These are phyloP conservation scores for Mycena polygramma DNA, from an alignment of 768 basidiomycete species.

Conservation along the genomic window DNA sequence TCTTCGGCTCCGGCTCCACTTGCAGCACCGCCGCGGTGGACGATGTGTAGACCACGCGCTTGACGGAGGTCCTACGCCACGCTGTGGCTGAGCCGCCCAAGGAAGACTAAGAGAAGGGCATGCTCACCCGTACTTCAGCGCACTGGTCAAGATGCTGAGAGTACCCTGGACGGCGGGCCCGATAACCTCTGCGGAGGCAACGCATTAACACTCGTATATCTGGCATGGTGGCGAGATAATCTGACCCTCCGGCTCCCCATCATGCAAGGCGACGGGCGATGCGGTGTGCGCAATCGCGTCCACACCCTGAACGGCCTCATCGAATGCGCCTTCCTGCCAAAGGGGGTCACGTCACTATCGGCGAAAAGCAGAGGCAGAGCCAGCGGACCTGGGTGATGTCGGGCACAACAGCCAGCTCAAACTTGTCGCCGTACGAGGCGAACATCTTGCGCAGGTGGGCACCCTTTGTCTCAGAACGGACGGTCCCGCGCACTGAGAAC, in stretches of 20 bases:
- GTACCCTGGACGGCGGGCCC: conserved; percentile 58
- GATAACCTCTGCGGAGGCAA: conserved; percentile 31
- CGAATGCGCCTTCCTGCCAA: conserved; percentile 74
- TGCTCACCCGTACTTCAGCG: conserved; percentile 42
- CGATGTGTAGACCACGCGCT: conserved; percentile 78
- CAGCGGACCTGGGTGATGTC: conserved; percentile 66
- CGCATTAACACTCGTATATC: no score
- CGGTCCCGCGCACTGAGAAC: conserved; percentile 75
- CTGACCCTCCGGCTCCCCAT: conserved; percentile 54
- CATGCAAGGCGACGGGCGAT: conserved; percentile 67
- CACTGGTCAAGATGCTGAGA: conserved; percentile 51
- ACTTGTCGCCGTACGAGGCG: conserved; percentile 64
- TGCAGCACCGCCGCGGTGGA: conserved; percentile 66
- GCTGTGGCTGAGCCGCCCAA: background rate
- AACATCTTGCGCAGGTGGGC: conserved; percentile 68
- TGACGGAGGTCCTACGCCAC: conserved; percentile 57
- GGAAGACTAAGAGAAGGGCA: background rate
- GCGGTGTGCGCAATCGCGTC: conserved; percentile 80
- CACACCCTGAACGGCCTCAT: conserved; percentile 82
- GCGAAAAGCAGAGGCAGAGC: background rate
- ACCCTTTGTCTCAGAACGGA: conserved; percentile 73
- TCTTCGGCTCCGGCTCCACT: conserved; percentile 40
- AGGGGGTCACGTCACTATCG: background rate
- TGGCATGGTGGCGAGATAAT: background rate
- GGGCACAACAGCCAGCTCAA: conserved; percentile 75